A percentile compares a stretch with the other conserved stretches of the same genome.
Conservation (phyloP, 2,329 filamentous ascomycete genomes). For the Cordyceps militaris region DNA sequence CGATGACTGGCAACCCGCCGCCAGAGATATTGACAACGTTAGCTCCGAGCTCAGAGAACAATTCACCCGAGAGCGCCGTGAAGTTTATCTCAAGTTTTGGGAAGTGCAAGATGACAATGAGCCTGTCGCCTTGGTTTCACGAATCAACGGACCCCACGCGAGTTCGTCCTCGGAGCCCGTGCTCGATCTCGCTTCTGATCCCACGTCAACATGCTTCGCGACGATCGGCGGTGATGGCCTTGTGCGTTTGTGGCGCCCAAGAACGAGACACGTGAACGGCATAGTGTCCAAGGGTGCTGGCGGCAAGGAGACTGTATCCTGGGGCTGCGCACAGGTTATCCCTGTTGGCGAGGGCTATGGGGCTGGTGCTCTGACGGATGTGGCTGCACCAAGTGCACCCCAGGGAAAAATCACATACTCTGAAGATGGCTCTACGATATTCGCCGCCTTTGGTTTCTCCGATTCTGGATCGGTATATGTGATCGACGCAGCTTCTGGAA, state of each 20-base stretch:
- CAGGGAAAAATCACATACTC: constrained; percentile 70
- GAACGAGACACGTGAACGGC: constrained; percentile 60
- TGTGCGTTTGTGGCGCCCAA: constrained; percentile 76
- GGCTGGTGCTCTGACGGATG: constrained; percentile 29
- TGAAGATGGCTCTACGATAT: constrained; percentile 77
- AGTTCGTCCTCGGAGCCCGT: constrained; percentile 50
- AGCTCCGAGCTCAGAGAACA: constrained; percentile 31
- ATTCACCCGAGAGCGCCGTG: constrained; percentile 48
- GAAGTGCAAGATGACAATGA: constrained; percentile 50
- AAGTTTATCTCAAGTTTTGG: constrained; percentile 92
- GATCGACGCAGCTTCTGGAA: constrained; percentile 64
- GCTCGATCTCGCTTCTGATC: constrained; percentile 66
- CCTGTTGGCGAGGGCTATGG: constrained; percentile 45
- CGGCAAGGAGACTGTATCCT: constrained; percentile 58
- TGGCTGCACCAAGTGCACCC: constrained; percentile 19
- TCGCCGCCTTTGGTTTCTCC: constrained; percentile 51
- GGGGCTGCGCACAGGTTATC: constrained; percentile 61
- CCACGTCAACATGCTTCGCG: constrained; percentile 64
- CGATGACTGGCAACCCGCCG: constrained; percentile 80
- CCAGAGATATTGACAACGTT: constrained; percentile 53
- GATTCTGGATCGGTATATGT: constrained; percentile 62
- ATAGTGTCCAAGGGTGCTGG: constrained; percentile 53
- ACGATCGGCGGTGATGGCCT: constrained; percentile 76
- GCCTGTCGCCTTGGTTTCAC: constrained; percentile 68
- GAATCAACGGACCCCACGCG: constrained; percentile 76